These are phyloP conservation scores for Cephaloascus fragrans DNA, from an alignment of 805 yeast species.

Conservation along the genomic window DNA sequence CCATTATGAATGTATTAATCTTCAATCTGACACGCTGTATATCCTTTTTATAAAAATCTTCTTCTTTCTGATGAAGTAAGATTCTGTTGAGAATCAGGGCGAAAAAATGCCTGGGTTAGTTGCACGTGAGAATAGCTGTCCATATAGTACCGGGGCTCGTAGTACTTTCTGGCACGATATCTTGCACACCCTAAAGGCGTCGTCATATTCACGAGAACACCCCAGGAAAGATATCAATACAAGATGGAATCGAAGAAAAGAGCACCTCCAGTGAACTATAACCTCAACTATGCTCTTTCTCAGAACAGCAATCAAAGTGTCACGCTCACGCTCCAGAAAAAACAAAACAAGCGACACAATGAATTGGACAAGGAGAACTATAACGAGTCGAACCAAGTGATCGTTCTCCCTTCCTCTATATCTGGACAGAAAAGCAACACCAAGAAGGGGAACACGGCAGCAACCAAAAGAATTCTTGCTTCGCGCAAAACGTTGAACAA, in stretches of 20 bases:
- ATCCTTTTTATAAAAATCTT: too few species aligned
- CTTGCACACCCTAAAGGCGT: too few species aligned
- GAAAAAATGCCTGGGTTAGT: too few species aligned
- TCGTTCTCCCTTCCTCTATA: conserved; percentile 24
- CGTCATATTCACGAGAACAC: too few species aligned
- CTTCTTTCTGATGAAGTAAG: too few species aligned
- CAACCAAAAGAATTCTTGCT: conserved; percentile 24
- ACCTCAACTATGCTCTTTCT: not conserved
- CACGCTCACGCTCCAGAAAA: conserved; percentile 22
- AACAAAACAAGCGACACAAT: conserved; percentile 24
- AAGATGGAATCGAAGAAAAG: not conserved
- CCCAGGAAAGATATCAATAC: too few species aligned
- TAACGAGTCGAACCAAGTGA: conserved; percentile 21
- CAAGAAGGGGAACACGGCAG: conserved; percentile 14
- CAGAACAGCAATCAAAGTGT: not conserved
- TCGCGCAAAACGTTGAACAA: conserved; percentile 30
- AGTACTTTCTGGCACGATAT: too few species aligned
- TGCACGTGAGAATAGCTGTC: too few species aligned
- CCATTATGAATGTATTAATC: too few species aligned
- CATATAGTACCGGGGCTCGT: too few species aligned
- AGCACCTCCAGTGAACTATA: not conserved
- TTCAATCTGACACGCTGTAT: too few species aligned
- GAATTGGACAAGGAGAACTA: conserved; percentile 35
- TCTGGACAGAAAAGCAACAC: conserved; percentile 4
- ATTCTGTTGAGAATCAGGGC: too few species aligned